Evolutionary conservation across 257 asterid genomes (phyloP).

Genomic region (Eucommia ulmoides): DNA sequence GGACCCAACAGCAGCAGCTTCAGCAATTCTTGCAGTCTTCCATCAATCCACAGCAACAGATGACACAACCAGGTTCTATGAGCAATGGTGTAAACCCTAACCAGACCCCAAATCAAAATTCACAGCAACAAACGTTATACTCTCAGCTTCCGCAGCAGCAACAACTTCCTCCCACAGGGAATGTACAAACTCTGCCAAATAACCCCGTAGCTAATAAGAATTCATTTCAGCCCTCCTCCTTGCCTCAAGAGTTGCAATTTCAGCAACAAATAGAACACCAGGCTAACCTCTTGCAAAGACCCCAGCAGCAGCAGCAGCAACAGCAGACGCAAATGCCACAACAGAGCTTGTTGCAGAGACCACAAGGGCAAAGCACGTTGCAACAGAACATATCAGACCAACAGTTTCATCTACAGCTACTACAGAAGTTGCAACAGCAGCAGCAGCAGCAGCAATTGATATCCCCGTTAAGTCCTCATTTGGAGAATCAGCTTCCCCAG

Average conservation of each 20-base stretch:
- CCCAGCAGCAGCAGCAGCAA: conserved; percentile 50
- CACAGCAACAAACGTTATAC: conserved; percentile 34
- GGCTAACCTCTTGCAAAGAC: conserved; percentile 33
- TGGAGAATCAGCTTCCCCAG: conserved; percentile 56
- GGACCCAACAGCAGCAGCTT: conserved; percentile 10
- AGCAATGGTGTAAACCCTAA: conserved; percentile 23
- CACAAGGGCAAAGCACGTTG: conserved; percentile 33
- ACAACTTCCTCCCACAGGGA: conserved; percentile 23
- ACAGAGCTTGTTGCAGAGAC: conserved; percentile 45
- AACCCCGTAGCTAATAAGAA: conserved; percentile 22
- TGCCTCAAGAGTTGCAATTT: conserved; percentile 45
- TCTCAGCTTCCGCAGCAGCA: conserved; percentile 69
- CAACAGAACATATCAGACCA: conserved; percentile 55
- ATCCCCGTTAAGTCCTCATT: conserved; percentile 27
- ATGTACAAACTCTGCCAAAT: conserved; percentile 29
- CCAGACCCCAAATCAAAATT: conserved; percentile 31
- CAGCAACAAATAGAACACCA: conserved; percentile 56
- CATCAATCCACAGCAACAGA: conserved; percentile 31
- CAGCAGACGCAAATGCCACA: conserved; percentile 35
- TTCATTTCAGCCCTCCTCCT: conserved; percentile 38
- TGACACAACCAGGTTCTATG: conserved; percentile 20
- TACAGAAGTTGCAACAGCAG: conserved; percentile 67
- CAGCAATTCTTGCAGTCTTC: conserved; percentile 22
- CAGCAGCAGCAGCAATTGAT: conserved; percentile 52
- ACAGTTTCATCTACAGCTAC: conserved; percentile 67